Evolutionary conservation across 2,329 filamentous ascomycete species (phyloP).

Genomic region (Tolypocladium pustulatum): DNA sequence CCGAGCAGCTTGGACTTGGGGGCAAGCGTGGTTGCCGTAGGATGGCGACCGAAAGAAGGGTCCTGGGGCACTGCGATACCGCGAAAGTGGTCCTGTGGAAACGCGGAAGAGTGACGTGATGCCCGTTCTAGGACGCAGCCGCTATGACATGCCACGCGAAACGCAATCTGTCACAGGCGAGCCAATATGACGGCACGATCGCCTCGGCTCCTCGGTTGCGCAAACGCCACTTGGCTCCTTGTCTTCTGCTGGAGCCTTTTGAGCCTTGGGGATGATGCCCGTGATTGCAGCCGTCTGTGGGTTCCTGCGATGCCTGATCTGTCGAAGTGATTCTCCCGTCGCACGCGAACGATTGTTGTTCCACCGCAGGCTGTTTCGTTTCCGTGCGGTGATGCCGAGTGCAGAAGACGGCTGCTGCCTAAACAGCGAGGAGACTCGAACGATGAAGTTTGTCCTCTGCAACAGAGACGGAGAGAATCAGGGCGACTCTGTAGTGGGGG

Average conservation of each 20-base stretch:
- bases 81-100: neutral
- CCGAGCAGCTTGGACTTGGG: neutral
- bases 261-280: neutral
- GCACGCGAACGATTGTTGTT: neutral
- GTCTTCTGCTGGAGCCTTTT: neutral
- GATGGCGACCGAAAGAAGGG: neutral
- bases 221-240: neutral
- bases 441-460: neutral
- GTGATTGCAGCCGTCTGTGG: neutral
- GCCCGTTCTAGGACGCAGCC: neutral
- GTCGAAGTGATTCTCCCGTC: neutral
- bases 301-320: neutral
- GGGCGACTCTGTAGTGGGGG: neutral
- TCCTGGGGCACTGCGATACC: neutral
- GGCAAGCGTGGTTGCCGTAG: neutral
- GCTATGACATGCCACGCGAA: neutral
- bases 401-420: neutral
- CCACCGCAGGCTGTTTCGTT: neutral
- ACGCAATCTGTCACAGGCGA: neutral
- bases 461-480: too few relatives aligned
- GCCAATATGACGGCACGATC: neutral
- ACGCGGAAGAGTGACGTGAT: neutral
- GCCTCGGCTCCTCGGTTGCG: neutral
- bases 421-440: neutral
- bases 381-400: neutral